Base-by-base conservation (phyloP, 768 basidiomycete genomes). In the Russula sp. region DNA sequence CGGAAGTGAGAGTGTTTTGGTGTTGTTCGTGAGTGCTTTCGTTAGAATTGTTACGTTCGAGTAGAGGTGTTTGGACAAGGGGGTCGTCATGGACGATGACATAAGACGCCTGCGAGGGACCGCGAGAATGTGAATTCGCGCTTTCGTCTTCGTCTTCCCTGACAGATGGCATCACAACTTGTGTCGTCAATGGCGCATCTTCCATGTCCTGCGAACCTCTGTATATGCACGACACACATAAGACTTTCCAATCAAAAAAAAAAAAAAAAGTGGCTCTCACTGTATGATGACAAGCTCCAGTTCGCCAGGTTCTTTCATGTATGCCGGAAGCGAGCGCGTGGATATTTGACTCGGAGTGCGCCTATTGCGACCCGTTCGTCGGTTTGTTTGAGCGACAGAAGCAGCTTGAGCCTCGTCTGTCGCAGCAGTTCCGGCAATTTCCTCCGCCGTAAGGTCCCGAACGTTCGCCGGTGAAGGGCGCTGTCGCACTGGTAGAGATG, bases 251-350 rank as follows among this genome's bases (percentile, higher is more conserved):
- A 59, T 10, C 52, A 40, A 55, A 16, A 20, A 2, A 22, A 26
- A 11, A 28, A n/a, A 34, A 13, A 2, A 5, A 13, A 36, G 26
- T 14, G n/a, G 53, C 30, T 20, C 78, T 67, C 64, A 83, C 81
- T 80, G 73, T 50, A 75, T 78, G 57, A 93, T 84, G 6, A 93
- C 91, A 32, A 93, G 79, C 72, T 93, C 91, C 44, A 86, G 79
- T 54, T 91, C 91, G 18, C 90, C 90, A 0, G 91, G 89, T 65
- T 93, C 90, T 74, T 91, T 91, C 77, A 83, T 89, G 69, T 93
- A 93, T 32, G 80, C 83, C 6, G 91, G 91, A 34, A 93, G 73
- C 6, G 87, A 90, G 32, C 81, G 83, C 9, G 89, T 90, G 6
- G 89, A 90, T 57, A 92, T 85, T 72, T 91, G 89, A 51, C 89